A percentile compares a stretch with the other conserved stretches of the same genome.
These are phyloP conservation scores for Coemansia sp. DNA, from an alignment of 192 early-diverging fungal species.

Conservation along the genomic window DNA sequence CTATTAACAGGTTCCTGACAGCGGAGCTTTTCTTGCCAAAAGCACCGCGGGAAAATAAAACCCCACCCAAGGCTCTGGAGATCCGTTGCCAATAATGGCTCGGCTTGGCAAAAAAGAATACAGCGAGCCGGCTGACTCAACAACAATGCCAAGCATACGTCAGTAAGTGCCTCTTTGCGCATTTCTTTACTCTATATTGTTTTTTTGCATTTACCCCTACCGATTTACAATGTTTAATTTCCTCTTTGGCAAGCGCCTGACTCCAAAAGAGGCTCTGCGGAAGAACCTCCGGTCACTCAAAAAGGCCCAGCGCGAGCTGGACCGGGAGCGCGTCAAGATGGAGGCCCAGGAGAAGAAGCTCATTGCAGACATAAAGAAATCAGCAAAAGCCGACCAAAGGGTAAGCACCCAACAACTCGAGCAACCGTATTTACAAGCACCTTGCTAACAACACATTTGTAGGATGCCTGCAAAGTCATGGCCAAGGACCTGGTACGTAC, in stretches of 20 bases:
- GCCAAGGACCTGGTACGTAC: constrained; percentile 98
- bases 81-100: not conserved
- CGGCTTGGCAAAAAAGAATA: not conserved
- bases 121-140: too few relatives aligned
- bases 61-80: too few relatives aligned
- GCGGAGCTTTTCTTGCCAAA: not conserved
- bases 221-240: constrained; percentile 55
- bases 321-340: constrained; percentile 84
- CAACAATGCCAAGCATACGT: not conserved
- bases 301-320: constrained; percentile 89
- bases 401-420: constrained; percentile 46
- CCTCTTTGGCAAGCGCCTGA: constrained; percentile 76
- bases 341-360: constrained; percentile 96
- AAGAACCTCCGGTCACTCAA: constrained; percentile 86
- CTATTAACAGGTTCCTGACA: not conserved
- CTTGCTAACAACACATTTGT: not conserved
- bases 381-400: constrained; percentile 90
- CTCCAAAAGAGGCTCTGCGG: constrained; percentile 89
- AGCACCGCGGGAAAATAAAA: not conserved
- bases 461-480: constrained; percentile 87
- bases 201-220: not conserved
- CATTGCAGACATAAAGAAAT: constrained; percentile 88
- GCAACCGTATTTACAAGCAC: not conserved
- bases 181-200: not conserved
- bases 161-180: not conserved